Conservation (phyloP, 768 basidiomycete genomes). For the Mycena pura region DNA sequence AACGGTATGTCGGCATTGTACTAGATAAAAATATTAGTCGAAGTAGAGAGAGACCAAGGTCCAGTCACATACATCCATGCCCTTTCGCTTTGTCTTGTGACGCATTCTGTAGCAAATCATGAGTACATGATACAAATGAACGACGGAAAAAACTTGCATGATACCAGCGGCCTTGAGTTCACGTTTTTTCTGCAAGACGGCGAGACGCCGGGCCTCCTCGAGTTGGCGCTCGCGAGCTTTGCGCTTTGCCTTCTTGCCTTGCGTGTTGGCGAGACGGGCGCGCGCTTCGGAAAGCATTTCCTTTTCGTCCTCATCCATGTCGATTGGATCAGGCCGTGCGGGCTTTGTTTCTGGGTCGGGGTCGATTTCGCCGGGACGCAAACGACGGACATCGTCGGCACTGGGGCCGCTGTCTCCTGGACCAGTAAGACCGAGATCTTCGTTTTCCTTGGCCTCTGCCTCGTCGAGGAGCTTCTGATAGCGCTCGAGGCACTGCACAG, state of each 20-base stretch:
- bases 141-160: slow-evolving; percentile 61
- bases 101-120: slow-evolving; percentile 67
- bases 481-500: slow-evolving; percentile 96
- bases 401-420: slow-evolving; percentile 84
- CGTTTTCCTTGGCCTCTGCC: slow-evolving; percentile 95
- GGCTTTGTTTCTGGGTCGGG: slow-evolving; percentile 99
- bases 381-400: slow-evolving; percentile 88
- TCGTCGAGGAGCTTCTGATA: slow-evolving; percentile 98
- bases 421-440: slow-evolving; percentile 90
- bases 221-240: slow-evolving; percentile 97
- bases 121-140: slow-evolving; percentile 2
- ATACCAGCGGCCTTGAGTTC: slow-evolving; percentile 98
- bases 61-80: slow-evolving; percentile 84
- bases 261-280: slow-evolving; percentile 96
- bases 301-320: slow-evolving; percentile 99
- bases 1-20: slow-evolving; percentile 99
- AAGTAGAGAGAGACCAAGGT: neutral
- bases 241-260: slow-evolving; percentile 99
- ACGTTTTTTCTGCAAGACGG: slow-evolving; percentile 96
- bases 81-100: slow-evolving; percentile 92
- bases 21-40: slow-evolving; percentile 45
- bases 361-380: slow-evolving; percentile 97
- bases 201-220: slow-evolving; percentile 93
- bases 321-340: slow-evolving; percentile 97
- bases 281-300: slow-evolving; percentile 99